Percentiles rank a stretch among this genome's conserved stretches.
These are phyloP conservation scores for Amphicarpaea edgeworthii DNA, from an alignment of 306 rosid species.

Conservation along the genomic window DNA sequence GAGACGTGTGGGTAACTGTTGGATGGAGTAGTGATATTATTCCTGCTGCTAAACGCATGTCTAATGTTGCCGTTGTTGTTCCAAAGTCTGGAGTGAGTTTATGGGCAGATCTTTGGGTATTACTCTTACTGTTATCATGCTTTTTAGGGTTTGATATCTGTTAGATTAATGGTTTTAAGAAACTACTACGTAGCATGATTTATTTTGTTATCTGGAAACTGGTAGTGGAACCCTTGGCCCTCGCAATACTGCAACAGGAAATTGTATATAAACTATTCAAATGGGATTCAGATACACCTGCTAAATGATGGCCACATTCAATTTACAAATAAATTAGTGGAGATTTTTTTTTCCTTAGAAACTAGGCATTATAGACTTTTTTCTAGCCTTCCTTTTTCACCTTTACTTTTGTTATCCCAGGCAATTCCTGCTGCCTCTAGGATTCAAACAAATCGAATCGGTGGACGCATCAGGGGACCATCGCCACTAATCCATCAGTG, in stretches of 20 bases:
- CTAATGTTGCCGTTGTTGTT: slow-evolving; percentile 82
- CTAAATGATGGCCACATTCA: slow-evolving; percentile 6
- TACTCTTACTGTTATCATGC: slow-evolving; percentile 20
- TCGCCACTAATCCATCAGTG: slow-evolving; percentile 90
- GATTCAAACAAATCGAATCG: slow-evolving; percentile 66
- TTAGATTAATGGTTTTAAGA: slow-evolving; percentile 7
- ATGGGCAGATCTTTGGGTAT: slow-evolving; percentile 97
- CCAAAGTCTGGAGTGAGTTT: slow-evolving; percentile 92
- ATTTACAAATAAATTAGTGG: slow-evolving; percentile 6
- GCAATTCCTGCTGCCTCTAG: slow-evolving; percentile 80
- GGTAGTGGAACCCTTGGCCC: not conserved
- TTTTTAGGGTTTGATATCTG: slow-evolving; percentile 31
- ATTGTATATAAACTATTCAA: not conserved
- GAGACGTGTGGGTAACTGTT: slow-evolving; percentile 95
- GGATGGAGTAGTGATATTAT: slow-evolving; percentile 96
- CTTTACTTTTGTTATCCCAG: slow-evolving; percentile 48
- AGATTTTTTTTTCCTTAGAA: slow-evolving; percentile 21
- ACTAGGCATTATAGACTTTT: not conserved
- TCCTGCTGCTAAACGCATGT: slow-evolving; percentile 86
- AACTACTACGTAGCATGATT: slow-evolving; percentile 13
- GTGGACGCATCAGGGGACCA: slow-evolving; percentile 87
- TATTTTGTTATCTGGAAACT: slow-evolving; percentile 10
- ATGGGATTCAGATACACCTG: slow-evolving; percentile 19
- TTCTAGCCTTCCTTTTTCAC: not conserved
- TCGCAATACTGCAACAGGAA: not conserved